Conservation (phyloP, 805 yeast species). For the Zygosaccharomyces bailii region DNA sequence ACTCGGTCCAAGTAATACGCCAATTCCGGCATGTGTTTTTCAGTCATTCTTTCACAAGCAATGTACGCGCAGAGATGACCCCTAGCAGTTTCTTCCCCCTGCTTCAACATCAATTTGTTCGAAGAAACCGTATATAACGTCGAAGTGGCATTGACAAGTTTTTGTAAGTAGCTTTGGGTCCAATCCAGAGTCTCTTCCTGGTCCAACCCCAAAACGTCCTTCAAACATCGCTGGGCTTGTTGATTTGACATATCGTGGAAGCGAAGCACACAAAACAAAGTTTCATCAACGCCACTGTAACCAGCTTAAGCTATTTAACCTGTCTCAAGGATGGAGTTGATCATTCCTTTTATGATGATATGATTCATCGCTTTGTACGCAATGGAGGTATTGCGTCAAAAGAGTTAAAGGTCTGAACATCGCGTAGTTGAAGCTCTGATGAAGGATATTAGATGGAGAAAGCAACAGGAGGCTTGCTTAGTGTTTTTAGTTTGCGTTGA, state of each 20-base stretch:
- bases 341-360: background rate
- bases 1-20: slow-evolving; percentile 49
- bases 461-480: slow-evolving; percentile 1
- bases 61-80: slow-evolving; percentile 64
- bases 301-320: too few relatives aligned
- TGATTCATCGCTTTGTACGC: slow-evolving; percentile 5
- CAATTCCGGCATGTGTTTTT: slow-evolving; percentile 42
- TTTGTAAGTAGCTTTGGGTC: slow-evolving; percentile 28
- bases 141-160: slow-evolving; percentile 28
- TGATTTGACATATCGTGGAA: slow-evolving; percentile 25
- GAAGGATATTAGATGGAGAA: background rate
- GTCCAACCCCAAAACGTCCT: slow-evolving; percentile 28
- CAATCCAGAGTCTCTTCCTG: slow-evolving; percentile 23
- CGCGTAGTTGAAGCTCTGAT: slow-evolving; percentile 4
- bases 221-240: slow-evolving; percentile 29
- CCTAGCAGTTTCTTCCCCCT: slow-evolving; percentile 60
- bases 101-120: slow-evolving; percentile 49
- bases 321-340: background rate
- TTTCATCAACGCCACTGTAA: background rate
- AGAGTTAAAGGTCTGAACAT: slow-evolving; percentile 1
- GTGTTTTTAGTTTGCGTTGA: background rate
- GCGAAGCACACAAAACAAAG: background rate
- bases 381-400: background rate
- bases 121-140: slow-evolving; percentile 49
- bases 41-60: slow-evolving; percentile 50